phyloP scores from a whole-genome alignment of 2,329 filamentous ascomycete species.

The Helminthosporium solani region DNA sequence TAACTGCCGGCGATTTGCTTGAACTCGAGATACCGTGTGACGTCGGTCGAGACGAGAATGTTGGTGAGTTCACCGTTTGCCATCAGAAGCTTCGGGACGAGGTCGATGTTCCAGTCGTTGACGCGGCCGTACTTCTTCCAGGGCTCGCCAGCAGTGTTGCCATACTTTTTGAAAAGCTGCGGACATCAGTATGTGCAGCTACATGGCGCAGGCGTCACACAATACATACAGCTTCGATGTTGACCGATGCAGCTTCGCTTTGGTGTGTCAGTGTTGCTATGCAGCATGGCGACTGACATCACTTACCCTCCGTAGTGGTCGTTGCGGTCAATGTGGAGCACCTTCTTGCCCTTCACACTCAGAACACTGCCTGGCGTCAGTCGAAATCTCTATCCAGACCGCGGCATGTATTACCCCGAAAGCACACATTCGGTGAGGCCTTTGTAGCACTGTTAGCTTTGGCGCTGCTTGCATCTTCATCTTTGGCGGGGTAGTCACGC shows the following conservation, averaged over 20 bases:
- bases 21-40: slow-evolving; percentile 56
- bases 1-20: slow-evolving; percentile 84
- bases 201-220: slow-evolving; percentile 13
- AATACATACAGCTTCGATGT: slow-evolving; percentile 77
- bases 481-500: slow-evolving; percentile 50
- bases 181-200: slow-evolving; percentile 39
- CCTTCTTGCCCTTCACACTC: slow-evolving; percentile 98
- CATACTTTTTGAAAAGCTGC: slow-evolving; percentile 95
- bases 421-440: slow-evolving; percentile 98
- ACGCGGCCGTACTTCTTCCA: slow-evolving; percentile 97
- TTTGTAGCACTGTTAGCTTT: slow-evolving; percentile 46
- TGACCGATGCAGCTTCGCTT: slow-evolving; percentile 93
- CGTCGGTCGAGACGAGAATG: slow-evolving; percentile 93
- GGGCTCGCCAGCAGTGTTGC: slow-evolving; percentile 81
- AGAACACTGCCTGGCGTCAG: slow-evolving; percentile 65
- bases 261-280: slow-evolving; percentile 24
- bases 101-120: slow-evolving; percentile 99
- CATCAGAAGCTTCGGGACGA: slow-evolving; percentile 98
- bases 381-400: not conserved
- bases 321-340: slow-evolving; percentile 97
- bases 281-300: slow-evolving; percentile 10
- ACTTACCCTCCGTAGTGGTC: slow-evolving; percentile 96
- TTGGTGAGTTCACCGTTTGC: slow-evolving; percentile 97
- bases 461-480: slow-evolving; percentile 9
- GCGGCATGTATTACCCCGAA: slow-evolving; percentile 68